Conservation (phyloP, 1,139 yeast species). For the Candida dubliniensis region DNA sequence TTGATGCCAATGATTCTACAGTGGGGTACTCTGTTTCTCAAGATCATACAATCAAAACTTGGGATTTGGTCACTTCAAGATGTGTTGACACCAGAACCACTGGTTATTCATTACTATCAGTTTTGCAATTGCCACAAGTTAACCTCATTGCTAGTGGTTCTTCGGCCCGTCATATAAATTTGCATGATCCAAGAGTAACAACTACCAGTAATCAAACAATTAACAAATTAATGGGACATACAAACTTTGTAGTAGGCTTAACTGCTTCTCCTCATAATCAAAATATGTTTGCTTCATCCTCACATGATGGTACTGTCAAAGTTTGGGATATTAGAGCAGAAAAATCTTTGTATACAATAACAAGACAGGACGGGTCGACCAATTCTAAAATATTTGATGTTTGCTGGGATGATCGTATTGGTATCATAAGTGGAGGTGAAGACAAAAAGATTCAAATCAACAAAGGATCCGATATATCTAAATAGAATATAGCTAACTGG, state of each 20-base stretch:
- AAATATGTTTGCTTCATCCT: constrained; percentile 82
- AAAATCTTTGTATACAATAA: constrained; percentile 80
- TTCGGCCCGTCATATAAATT: constrained; percentile 89
- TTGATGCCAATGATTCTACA: constrained; percentile 68
- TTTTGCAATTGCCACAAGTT: constrained; percentile 63
- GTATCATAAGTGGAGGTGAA: constrained; percentile 91
- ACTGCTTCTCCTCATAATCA: constrained; percentile 73
- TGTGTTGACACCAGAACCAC: constrained; percentile 87
- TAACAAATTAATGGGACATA: constrained; percentile 79
- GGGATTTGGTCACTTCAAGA: constrained; percentile 88
- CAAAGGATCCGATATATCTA: constrained; percentile 46
- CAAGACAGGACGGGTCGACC: constrained; percentile 55
- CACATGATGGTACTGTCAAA: constrained; percentile 93
- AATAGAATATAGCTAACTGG: constrained; percentile 16
- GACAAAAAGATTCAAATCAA: constrained; percentile 92
- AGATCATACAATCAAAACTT: constrained; percentile 91
- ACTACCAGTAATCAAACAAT: constrained; percentile 42
- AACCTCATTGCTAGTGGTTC: constrained; percentile 88
- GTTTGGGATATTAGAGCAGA: constrained; percentile 96
- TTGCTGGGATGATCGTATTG: constrained; percentile 76
- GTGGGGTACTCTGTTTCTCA: constrained; percentile 94
- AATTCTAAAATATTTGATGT: constrained; percentile 78
- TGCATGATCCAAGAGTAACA: constrained; percentile 81
- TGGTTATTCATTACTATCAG: constrained; percentile 79
- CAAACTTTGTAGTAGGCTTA: constrained; percentile 83